Conservation (phyloP, 1,139 yeast genomes). For the Yamadazyma atlantica region DNA sequence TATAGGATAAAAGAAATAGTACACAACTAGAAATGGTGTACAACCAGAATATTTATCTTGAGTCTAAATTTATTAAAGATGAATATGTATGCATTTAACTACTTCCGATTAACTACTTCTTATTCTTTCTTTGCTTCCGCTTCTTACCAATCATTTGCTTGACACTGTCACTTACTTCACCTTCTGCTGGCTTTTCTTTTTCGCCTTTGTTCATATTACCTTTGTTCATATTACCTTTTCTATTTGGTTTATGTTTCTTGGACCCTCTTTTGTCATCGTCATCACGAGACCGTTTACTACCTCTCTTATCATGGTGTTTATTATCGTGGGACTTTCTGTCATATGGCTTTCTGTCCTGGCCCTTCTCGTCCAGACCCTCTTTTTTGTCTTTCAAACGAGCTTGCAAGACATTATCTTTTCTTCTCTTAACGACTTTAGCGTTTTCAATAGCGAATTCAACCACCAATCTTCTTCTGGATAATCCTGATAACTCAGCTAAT, state of each 20-base stretch:
- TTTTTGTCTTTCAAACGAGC: conserved; percentile 36
- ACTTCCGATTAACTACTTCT: background rate
- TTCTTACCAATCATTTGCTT: conserved; percentile 67
- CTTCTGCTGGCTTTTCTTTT: conserved; percentile 30
- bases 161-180: conserved; percentile 51
- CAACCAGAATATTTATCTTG: background rate
- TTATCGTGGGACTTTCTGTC: too few species aligned
- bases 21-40: too few species aligned
- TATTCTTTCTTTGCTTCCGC: conserved; percentile 57
- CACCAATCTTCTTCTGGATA: conserved; percentile 71
- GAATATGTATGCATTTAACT: too few species aligned
- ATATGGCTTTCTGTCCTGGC: too few species aligned
- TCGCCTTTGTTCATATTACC: conserved; percentile 14
- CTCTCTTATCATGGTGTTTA: conserved; percentile 19
- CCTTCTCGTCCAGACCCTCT: too few species aligned
- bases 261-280: conserved; percentile 19
- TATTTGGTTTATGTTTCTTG: conserved; percentile 36
- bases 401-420: conserved; percentile 65
- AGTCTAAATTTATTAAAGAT: too few species aligned
- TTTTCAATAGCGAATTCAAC: conserved; percentile 96
- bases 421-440: conserved; percentile 87
- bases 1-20: too few species aligned
- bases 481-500: conserved; percentile 50
- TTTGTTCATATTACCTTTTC: conserved; percentile 35
- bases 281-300: conserved; percentile 1